Conservation (phyloP, 108 stramenopile genomes). For the Mediolabrus comicus region DNA sequence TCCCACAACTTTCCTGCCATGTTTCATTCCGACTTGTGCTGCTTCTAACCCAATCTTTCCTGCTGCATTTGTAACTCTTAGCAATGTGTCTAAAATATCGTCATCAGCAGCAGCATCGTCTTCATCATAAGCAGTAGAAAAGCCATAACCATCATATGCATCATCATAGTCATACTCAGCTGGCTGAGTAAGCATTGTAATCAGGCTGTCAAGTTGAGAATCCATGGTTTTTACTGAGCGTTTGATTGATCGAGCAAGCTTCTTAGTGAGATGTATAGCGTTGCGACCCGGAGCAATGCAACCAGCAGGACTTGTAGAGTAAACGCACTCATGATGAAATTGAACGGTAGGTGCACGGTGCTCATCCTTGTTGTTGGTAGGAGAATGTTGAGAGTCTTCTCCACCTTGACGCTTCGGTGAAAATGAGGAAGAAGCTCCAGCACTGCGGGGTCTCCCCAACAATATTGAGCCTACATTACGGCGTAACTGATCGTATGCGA, state of each 20-base stretch:
- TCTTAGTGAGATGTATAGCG: conserved; percentile 43
- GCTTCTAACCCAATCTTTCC: conserved; percentile 26
- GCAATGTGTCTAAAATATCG: conserved; percentile 42
- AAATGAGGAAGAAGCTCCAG: neutral
- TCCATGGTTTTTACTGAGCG: conserved; percentile 30
- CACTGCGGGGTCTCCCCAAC: conserved; percentile 22
- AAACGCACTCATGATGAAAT: conserved; percentile 53
- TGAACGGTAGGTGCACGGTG: neutral
- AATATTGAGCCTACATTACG: conserved; percentile 24
- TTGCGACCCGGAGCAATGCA: conserved; percentile 55
- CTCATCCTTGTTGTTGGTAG: neutral
- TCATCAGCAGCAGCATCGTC: conserved; percentile 31
- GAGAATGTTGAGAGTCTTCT: neutral
- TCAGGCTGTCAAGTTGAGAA: conserved; percentile 43
- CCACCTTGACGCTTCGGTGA: too few species aligned
- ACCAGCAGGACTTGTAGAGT: conserved; percentile 58
- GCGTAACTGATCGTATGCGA: conserved; percentile 33
- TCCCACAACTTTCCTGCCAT: conserved; percentile 14
- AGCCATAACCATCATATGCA: conserved; percentile 1
- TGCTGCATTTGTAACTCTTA: conserved; percentile 37
- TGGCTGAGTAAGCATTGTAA: conserved; percentile 23
- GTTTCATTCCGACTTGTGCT: conserved; percentile 28
- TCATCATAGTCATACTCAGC: conserved; percentile 17
- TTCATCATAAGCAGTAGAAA: conserved; percentile 11
- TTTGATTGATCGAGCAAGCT: conserved; percentile 30